These are phyloP conservation scores for Calonectria pseudoturangicola DNA, from an alignment of 2,329 filamentous ascomycete genomes.

Conservation along the genomic window DNA sequence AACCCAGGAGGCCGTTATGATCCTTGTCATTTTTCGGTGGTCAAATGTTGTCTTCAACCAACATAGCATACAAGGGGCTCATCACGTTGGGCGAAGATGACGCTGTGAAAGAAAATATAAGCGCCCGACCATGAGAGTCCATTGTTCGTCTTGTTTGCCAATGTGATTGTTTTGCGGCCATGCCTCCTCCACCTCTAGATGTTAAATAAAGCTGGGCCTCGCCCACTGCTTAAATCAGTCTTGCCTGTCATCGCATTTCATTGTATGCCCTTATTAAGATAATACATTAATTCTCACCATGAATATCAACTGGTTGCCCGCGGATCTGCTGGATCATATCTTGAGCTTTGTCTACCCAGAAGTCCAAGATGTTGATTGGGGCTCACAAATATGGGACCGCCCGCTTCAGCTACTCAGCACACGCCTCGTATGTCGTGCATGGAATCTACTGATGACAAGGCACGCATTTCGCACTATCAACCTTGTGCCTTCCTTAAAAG, in stretches of 20 bases:
- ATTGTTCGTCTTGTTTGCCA: neutral
- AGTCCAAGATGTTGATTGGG: neutral
- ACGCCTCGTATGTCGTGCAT: constrained; percentile 40
- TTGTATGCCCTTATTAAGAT: neutral
- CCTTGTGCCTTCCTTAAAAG: neutral
- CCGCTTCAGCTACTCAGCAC: neutral
- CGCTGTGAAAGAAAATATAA: neutral
- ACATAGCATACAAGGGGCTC: neutral
- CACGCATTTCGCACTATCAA: constrained; percentile 20
- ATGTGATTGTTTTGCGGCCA: neutral
- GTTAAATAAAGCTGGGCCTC: too few relatives aligned
- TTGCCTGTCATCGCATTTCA: neutral
- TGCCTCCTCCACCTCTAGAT: neutral
- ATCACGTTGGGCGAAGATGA: neutral
- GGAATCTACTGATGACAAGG: constrained; percentile 21
- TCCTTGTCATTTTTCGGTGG: constrained; percentile 8
- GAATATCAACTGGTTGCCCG: neutral
- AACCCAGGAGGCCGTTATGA: neutral
- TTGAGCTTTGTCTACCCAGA: constrained; percentile 11
- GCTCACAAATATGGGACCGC: neutral
- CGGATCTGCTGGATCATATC: neutral
- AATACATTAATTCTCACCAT: neutral
- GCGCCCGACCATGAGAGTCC: neutral
- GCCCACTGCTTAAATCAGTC: neutral
- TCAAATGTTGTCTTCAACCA: neutral